Percentiles rank a stretch among this genome's conserved stretches.
These are phyloP conservation scores for Anaeromyces robustus DNA, from an alignment of 192 early-diverging fungal species.

Conservation along the genomic window DNA sequence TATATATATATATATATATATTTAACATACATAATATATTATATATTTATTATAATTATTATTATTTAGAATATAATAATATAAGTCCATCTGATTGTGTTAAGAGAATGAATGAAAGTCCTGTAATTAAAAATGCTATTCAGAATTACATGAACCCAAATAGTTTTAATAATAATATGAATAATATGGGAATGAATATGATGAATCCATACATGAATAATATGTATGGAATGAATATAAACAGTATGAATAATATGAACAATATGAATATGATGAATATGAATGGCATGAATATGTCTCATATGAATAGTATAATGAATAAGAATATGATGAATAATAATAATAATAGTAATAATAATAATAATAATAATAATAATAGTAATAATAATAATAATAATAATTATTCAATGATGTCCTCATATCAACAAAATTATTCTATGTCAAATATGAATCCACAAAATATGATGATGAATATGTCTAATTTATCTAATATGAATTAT, in stretches of 20 bases:
- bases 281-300: not conserved
- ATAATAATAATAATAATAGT: not conserved
- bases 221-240: not conserved
- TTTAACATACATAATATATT: too few relatives aligned
- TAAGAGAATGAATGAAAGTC: not conserved
- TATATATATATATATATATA: too few relatives aligned
- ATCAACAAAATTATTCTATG: not conserved
- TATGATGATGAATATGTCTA: not conserved
- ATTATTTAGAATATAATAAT: not conserved
- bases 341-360: too few relatives aligned
- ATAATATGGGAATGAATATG: not conserved
- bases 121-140: not conserved
- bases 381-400: not conserved
- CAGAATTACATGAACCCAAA: not conserved
- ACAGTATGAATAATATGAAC: not conserved
- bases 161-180: not conserved
- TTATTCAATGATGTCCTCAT: not conserved
- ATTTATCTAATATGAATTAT: not conserved
- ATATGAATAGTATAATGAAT: not conserved
- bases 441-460: not conserved
- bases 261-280: not conserved
- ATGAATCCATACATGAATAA: not conserved
- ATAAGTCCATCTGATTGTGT: not conserved
- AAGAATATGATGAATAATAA: not conserved
- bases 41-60: too few relatives aligned